Conservation (phyloP, 2,329 filamentous ascomycete genomes). For the Fusarium albidum region DNA sequence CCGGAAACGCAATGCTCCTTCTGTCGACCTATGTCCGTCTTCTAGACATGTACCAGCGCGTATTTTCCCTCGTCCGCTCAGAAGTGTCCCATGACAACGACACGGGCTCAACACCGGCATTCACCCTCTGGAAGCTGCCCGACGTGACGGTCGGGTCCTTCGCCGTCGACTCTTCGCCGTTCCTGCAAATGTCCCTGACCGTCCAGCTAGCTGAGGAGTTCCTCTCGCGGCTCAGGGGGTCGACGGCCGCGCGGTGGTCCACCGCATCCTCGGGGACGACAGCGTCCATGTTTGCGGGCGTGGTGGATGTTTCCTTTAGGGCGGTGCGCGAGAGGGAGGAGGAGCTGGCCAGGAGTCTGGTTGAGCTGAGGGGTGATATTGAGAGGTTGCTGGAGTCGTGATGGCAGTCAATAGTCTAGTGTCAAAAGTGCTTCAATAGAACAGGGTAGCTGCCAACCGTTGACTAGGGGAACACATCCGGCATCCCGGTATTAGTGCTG, state of each 20-base stretch:
- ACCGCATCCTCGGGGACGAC: conserved; percentile 26
- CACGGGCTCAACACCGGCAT: conserved; percentile 32
- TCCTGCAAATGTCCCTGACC: conserved; percentile 53
- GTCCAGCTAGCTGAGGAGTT: conserved; percentile 54
- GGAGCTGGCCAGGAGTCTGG: conserved; percentile 44
- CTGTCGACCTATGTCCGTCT: conserved; percentile 50
- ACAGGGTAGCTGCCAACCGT: no score
- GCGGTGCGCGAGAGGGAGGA: conserved; percentile 47
- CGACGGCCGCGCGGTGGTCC: conserved; percentile 43
- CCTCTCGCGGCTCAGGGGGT: conserved; percentile 45
- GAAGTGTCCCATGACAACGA: conserved; percentile 43
- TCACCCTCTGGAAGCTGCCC: conserved; percentile 51
- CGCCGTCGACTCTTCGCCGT: conserved; percentile 49
- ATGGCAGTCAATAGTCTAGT: conserved; percentile 3
- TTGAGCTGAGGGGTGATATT: conserved; percentile 45
- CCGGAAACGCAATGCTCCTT: conserved; percentile 49
- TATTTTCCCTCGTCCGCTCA: conserved; percentile 47
- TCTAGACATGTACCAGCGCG: conserved; percentile 51
- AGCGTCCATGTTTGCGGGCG: conserved; percentile 44
- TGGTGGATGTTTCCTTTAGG: conserved; percentile 43
- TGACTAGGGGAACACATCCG: conserved; percentile 28
- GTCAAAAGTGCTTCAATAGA: background rate
- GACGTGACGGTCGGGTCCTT: conserved; percentile 52
- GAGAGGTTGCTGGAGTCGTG: conserved; percentile 43
- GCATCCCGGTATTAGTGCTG: conserved; percentile 24